Evolutionary conservation across 108 stramenopile genomes (phyloP).

Genomic region (Cyclotella kingstonii): DNA sequence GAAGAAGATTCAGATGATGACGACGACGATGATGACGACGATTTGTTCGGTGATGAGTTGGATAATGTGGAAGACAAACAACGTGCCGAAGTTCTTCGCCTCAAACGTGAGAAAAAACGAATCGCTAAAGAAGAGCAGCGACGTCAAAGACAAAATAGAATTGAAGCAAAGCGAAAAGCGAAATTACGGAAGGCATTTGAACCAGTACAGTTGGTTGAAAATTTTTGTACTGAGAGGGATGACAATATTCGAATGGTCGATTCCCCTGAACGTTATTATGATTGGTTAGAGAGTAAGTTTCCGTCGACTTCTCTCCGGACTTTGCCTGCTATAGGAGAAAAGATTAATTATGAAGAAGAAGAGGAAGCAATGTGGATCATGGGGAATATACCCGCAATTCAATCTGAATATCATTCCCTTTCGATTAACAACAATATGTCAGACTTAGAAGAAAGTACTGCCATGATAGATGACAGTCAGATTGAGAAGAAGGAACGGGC

Average conservation of each 20-base stretch:
- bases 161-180: constrained; percentile 69
- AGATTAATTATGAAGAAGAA: constrained; percentile 63
- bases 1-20: constrained; percentile 41
- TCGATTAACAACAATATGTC: constrained; percentile 9
- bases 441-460: constrained; percentile 18
- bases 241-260: constrained; percentile 75
- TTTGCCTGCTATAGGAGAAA: constrained; percentile 26
- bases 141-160: constrained; percentile 39
- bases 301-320: constrained; percentile 26
- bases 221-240: constrained; percentile 90
- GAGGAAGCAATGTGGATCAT: constrained; percentile 85
- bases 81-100: constrained; percentile 66
- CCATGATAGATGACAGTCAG: constrained; percentile 35
- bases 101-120: constrained; percentile 72
- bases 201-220: constrained; percentile 86
- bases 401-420: constrained; percentile 51
- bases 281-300: constrained; percentile 56
- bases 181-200: constrained; percentile 80
- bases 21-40: constrained; percentile 44
- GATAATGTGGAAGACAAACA: constrained; percentile 55
- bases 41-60: constrained; percentile 54
- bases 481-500: constrained; percentile 47
- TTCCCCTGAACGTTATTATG: constrained; percentile 80
- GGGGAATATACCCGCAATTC: constrained; percentile 67
- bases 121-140: constrained; percentile 62